A percentile compares a stretch with the other conserved stretches of the same genome.
These are phyloP conservation scores for Hordeum pubiflorum DNA, from an alignment of 202 grass and related monocot genomes.

Conservation along the genomic window DNA sequence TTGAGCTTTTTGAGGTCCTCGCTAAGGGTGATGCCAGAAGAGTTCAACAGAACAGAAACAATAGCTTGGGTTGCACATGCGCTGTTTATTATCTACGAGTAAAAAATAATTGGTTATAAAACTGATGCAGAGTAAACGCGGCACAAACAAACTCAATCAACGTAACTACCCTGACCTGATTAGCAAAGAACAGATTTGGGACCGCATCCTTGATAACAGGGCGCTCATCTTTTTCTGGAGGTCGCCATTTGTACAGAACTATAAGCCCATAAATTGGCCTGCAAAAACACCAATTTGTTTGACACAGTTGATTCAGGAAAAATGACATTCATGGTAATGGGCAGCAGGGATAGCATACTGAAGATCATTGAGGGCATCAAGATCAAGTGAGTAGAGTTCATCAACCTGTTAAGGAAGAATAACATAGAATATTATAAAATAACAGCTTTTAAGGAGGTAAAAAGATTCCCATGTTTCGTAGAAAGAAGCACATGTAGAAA, in stretches of 20 bases:
- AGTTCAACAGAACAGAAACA: constrained; percentile 77
- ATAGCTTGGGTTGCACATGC: constrained; percentile 96
- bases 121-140: neutral
- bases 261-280: constrained; percentile 81
- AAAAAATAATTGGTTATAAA: neutral
- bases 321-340: neutral
- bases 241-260: constrained; percentile 68
- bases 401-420: constrained; percentile 47
- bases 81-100: constrained; percentile 82
- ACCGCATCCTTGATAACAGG: constrained; percentile 54
- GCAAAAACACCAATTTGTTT: constrained; percentile 10
- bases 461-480: neutral
- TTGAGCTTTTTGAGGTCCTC: constrained; percentile 65
- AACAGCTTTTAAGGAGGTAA: neutral
- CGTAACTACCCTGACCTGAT: constrained; percentile 49
- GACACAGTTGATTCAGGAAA: neutral
- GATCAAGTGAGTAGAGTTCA: constrained; percentile 75
- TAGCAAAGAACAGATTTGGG: constrained; percentile 85
- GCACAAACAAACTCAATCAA: neutral
- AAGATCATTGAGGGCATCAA: constrained; percentile 56
- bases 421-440: constrained; percentile 6
- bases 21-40: constrained; percentile 61
- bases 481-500: constrained; percentile 8
- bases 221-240: constrained; percentile 48
- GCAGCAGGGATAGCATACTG: constrained; percentile 39